These are phyloP conservation scores for Corymbia calophylla DNA, from an alignment of 441 rosid species.

Conservation along the genomic window DNA sequence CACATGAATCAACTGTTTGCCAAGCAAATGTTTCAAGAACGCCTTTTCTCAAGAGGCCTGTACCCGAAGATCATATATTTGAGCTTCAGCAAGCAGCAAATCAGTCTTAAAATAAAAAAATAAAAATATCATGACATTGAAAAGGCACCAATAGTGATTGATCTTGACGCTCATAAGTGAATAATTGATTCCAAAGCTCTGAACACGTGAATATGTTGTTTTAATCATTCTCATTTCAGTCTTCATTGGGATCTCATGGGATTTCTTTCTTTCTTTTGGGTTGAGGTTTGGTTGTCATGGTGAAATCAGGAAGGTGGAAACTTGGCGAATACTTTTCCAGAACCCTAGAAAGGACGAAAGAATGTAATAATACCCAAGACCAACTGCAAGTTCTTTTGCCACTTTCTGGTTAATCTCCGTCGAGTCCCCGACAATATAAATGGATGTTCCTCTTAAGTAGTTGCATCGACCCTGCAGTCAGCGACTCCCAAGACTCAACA, in stretches of 20 bases:
- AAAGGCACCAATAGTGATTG: neutral
- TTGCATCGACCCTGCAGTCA: conserved; percentile 66
- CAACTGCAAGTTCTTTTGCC: conserved; percentile 67
- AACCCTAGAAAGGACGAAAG: neutral
- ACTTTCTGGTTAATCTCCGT: conserved; percentile 77
- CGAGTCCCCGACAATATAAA: conserved; percentile 67
- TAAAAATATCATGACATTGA: neutral
- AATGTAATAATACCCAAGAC: conserved; percentile 58
- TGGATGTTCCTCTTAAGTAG: conserved; percentile 82
- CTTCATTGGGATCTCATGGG: neutral
- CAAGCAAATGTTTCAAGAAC: conserved; percentile 60
- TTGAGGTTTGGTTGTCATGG: neutral
- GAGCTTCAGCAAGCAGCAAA: neutral
- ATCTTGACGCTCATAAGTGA: neutral
- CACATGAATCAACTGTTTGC: conserved; percentile 79
- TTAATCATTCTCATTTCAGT: neutral
- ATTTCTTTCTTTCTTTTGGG: neutral
- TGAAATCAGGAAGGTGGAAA: neutral
- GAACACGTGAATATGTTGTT: neutral
- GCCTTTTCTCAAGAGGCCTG: conserved; percentile 68
- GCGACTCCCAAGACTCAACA: conserved; percentile 88
- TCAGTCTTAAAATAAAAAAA: neutral
- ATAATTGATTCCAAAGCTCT: neutral
- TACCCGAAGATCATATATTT: conserved; percentile 34
- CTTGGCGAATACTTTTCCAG: neutral